phyloP scores from a whole-genome alignment of 2,329 filamentous ascomycete genomes.

The Immersiporthe knoxdaviesiana region DNA sequence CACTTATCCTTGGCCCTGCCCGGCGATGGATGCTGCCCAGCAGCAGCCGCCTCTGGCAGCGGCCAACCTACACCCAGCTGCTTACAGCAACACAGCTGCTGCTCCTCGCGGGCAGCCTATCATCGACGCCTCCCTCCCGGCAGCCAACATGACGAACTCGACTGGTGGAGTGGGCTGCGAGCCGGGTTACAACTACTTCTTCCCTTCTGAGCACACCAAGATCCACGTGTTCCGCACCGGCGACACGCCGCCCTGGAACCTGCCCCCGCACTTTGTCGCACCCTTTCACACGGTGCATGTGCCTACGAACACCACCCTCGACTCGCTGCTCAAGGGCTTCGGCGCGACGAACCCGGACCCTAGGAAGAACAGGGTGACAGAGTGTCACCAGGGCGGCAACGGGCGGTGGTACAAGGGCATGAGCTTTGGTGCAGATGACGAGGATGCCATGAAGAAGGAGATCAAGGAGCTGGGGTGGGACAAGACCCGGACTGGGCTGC shows the following conservation, averaged over 20 bases:
- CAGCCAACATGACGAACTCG: slow-evolving; percentile 59
- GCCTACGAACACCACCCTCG: slow-evolving; percentile 55
- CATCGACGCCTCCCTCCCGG: slow-evolving; percentile 51
- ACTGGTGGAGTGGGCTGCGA: slow-evolving; percentile 62
- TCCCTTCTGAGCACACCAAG: slow-evolving; percentile 60
- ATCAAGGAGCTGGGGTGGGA: slow-evolving; percentile 65
- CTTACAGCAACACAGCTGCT: slow-evolving; percentile 39
- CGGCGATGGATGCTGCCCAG: slow-evolving; percentile 11
- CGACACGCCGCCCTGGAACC: slow-evolving; percentile 56
- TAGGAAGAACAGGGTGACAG: slow-evolving; percentile 60
- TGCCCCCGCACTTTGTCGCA: slow-evolving; percentile 46
- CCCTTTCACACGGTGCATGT: slow-evolving; percentile 56
- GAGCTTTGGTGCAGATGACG: slow-evolving; percentile 54
- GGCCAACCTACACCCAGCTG: slow-evolving; percentile 25
- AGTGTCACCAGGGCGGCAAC: slow-evolving; percentile 57
- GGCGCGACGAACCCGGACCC: slow-evolving; percentile 55
- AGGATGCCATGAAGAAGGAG: slow-evolving; percentile 51
- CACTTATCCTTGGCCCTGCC: neutral
- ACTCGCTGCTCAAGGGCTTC: slow-evolving; percentile 61
- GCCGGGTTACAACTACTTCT: slow-evolving; percentile 67
- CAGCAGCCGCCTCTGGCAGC: slow-evolving; percentile 15
- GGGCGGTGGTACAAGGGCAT: slow-evolving; percentile 64
- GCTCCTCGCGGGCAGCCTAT: slow-evolving; percentile 47
- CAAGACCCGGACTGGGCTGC: slow-evolving; percentile 49
- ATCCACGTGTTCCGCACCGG: slow-evolving; percentile 59